Conservation (phyloP, 23 red algal species). For the Gracilaria domingensis region DNA sequence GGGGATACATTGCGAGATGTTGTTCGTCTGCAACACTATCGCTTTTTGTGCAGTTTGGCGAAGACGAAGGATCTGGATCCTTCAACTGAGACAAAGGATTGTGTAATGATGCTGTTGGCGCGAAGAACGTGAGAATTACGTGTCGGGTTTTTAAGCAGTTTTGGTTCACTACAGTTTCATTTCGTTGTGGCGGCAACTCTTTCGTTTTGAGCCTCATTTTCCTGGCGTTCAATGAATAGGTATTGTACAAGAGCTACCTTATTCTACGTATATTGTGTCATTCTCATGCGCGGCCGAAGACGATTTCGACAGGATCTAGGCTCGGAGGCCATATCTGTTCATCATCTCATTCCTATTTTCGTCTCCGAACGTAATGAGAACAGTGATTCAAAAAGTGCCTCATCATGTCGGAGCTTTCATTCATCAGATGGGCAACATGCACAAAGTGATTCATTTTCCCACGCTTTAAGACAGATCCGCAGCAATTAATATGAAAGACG, state of each 20-base stretch:
- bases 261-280: neutral
- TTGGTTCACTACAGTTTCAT: conserved; percentile 8
- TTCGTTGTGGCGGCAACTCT: neutral
- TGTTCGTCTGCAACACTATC: too few species aligned
- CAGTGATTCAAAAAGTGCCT: neutral
- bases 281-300: neutral
- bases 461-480: too few species aligned
- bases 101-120: neutral
- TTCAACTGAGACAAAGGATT: too few species aligned
- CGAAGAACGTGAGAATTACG: neutral
- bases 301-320: neutral
- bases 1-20: neutral
- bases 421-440: too few species aligned
- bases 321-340: neutral
- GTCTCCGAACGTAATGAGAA: neutral
- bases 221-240: too few species aligned
- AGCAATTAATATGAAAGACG: too few species aligned
- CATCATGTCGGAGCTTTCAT: neutral
- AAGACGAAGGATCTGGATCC: too few species aligned
- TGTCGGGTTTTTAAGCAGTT: neutral
- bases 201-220: neutral
- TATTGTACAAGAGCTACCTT: neutral
- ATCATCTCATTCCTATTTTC: neutral
- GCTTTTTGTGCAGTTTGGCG: too few species aligned
- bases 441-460: too few species aligned